Evolutionary conservation across 2,329 filamentous ascomycete species (phyloP).

Genomic region (Monosporascus sp.): DNA sequence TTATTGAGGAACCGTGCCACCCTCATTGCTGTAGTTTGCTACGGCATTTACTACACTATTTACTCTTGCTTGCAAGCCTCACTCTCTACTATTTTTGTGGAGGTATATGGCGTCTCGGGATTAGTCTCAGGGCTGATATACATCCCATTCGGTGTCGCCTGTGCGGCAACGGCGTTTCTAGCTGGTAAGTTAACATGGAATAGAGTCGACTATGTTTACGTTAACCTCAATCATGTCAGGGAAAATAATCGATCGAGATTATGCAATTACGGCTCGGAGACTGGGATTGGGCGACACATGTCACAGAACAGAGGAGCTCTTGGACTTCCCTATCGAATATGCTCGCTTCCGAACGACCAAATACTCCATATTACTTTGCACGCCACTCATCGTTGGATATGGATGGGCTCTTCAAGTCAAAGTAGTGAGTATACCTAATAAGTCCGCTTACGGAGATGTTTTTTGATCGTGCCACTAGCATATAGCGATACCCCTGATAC

Average conservation of each 20-base stretch:
- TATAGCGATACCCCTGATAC: constrained; percentile 7
- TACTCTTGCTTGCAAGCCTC: constrained; percentile 10
- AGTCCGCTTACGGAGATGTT: not conserved
- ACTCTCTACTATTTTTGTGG: constrained; percentile 4
- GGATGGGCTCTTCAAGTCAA: constrained; percentile 6
- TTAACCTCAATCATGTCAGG: not conserved
- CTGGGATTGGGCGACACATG: not conserved
- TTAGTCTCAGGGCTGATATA: constrained; percentile 5
- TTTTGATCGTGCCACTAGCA: constrained; percentile 1
- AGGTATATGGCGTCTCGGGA: constrained; percentile 5
- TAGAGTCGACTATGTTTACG: not conserved
- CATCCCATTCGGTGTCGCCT: constrained; percentile 9
- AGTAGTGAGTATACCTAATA: not conserved
- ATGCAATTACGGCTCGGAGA: not conserved
- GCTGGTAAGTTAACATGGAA: not conserved
- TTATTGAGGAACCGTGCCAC: constrained; percentile 2
- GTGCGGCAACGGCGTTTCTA: constrained; percentile 2
- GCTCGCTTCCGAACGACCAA: constrained; percentile 3
- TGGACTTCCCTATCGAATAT: constrained; percentile 6
- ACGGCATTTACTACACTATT: constrained; percentile 5
- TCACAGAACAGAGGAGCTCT: not conserved
- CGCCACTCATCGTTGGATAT: constrained; percentile 5
- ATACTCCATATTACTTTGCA: constrained; percentile 1
- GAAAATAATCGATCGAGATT: constrained; percentile 6
- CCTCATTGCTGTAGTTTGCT: not conserved